Evolutionary conservation across 257 asterid genomes (phyloP).

Genomic region (Cynanchum wilfordii): DNA sequence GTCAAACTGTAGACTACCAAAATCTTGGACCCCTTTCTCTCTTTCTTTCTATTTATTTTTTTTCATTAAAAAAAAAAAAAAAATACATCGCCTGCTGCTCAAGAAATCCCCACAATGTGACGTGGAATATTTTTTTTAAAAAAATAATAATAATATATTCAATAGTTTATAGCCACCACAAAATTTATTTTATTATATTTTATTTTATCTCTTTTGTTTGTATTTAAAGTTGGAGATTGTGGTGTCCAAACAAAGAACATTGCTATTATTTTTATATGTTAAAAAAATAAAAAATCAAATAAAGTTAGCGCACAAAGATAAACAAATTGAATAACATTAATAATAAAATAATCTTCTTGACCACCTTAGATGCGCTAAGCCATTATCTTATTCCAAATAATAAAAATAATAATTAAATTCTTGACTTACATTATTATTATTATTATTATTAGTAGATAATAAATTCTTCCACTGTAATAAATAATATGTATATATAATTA

Average conservation of each 20-base stretch:
- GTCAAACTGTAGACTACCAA: not conserved
- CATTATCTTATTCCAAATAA: not conserved
- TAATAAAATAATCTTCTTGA: not conserved
- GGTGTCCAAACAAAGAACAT: not conserved
- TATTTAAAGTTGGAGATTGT: not conserved
- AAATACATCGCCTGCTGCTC: not conserved
- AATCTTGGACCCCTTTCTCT: no score
- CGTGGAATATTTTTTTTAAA: not conserved
- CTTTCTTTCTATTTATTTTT: no score
- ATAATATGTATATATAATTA: no score
- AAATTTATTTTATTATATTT: not conserved
- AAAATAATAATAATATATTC: not conserved
- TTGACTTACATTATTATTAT: no score
- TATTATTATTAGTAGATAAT: no score
- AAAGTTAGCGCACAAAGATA: not conserved
- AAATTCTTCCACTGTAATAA: no score
- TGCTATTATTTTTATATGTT: no score
- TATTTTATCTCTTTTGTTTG: not conserved
- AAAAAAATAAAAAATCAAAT: not conserved
- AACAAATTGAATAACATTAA: not conserved
- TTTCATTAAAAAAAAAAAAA: no score
- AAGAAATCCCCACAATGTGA: not conserved
- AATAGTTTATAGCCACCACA: not conserved
- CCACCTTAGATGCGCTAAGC: not conserved
- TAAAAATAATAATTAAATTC: no score